Conservation (phyloP, 2,329 filamentous ascomycete species). For the Akanthomyces dipterigenus region DNA sequence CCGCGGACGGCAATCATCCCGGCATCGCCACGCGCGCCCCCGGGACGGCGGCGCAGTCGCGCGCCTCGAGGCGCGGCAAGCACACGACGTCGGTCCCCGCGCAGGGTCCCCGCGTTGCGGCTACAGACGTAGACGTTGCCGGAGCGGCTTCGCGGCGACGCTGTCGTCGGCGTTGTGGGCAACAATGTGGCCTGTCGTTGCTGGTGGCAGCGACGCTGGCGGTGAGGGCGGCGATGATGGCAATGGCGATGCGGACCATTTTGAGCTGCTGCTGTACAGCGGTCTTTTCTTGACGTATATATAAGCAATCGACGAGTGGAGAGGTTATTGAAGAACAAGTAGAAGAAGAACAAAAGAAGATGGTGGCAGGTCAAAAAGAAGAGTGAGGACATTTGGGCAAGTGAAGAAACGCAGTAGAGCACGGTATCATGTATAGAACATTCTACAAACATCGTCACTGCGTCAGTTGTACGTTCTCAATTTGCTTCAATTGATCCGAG, state of each 20-base stretch:
- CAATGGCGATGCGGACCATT: not conserved
- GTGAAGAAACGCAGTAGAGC: too few species aligned
- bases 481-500: conserved; percentile 33
- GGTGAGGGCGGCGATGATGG: not conserved
- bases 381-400: too few species aligned
- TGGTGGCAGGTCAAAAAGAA: too few species aligned
- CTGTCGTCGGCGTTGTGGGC: not conserved
- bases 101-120: not conserved
- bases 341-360: too few species aligned
- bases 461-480: conserved; percentile 22
- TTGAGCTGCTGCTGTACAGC: not conserved
- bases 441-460: not conserved
- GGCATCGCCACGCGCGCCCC: not conserved
- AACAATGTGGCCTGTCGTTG: not conserved
- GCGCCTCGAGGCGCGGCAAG: not conserved
- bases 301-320: too few species aligned
- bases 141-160: not conserved
- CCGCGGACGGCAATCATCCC: not conserved
- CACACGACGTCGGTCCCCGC: not conserved
- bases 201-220: not conserved
- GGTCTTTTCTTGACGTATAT: not conserved
- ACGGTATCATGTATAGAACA: too few species aligned
- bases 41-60: not conserved
- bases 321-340: too few species aligned
- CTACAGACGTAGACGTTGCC: not conserved